A percentile compares a stretch with the other conserved stretches of the same genome.
Evolutionary conservation across 73 alveolate genomes (phyloP).

Genomic region (Breviolum minutum): DNA sequence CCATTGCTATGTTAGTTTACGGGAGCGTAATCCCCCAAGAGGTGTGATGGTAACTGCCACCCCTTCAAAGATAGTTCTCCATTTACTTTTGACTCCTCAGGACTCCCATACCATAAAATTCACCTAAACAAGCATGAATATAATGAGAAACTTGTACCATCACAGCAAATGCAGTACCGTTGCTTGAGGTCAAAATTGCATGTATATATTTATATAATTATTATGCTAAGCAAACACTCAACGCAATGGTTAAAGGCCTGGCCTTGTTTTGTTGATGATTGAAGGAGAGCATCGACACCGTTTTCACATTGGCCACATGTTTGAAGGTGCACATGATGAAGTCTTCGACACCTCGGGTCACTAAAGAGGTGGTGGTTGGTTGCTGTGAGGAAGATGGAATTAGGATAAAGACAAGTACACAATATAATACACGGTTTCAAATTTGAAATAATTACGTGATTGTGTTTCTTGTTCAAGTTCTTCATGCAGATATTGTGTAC

Average conservation of each 20-base stretch:
- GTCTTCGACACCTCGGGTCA: slow-evolving; percentile 3
- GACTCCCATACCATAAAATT: background rate
- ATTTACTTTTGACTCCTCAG: too few species aligned
- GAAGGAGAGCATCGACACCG: slow-evolving; percentile 32
- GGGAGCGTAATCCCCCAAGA: too few species aligned
- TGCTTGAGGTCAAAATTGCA: background rate
- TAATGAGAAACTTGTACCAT: background rate
- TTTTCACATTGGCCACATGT: slow-evolving; percentile 21
- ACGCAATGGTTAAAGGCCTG: background rate
- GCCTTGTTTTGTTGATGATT: slow-evolving; percentile 33
- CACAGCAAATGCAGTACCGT: background rate
- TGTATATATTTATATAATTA: background rate
- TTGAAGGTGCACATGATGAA: background rate
- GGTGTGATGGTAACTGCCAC: too few species aligned
- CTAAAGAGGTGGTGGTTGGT: too few species aligned
- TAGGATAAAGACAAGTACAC: too few species aligned
- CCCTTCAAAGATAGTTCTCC: background rate
- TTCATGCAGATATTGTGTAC: too few species aligned
- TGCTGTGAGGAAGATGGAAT: too few species aligned
- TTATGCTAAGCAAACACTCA: background rate
- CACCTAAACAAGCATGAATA: background rate
- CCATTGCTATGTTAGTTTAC: too few species aligned
- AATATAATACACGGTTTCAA: too few species aligned
- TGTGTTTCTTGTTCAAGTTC: too few species aligned
- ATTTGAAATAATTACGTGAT: too few species aligned